phyloP scores from a whole-genome alignment of 2,329 filamentous ascomycete species.

The Berkeleyomyces rouxiae region DNA sequence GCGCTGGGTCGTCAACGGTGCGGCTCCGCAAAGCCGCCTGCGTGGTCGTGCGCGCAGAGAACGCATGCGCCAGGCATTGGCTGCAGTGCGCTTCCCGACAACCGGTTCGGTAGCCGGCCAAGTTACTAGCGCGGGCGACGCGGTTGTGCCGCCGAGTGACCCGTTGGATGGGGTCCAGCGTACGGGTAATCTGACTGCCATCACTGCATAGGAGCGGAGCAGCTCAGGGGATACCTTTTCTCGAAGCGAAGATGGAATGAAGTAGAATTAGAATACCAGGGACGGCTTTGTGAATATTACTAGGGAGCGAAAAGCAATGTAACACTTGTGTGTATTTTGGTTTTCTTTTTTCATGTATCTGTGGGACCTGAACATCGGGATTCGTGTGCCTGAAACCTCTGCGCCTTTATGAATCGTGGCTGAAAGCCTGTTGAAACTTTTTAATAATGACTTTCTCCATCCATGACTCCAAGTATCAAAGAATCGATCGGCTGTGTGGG shows the following conservation, averaged over 20 bases:
- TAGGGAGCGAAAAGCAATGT: no score
- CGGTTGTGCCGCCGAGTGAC: neutral
- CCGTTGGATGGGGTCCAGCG: slow-evolving; percentile 21
- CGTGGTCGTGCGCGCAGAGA: slow-evolving; percentile 39
- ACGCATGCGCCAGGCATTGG: slow-evolving; percentile 39
- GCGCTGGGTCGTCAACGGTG: slow-evolving; percentile 70
- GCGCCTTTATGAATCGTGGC: no score
- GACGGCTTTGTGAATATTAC: no score
- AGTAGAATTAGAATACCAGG: no score
- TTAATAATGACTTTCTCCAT: no score
- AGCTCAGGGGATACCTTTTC: slow-evolving; percentile 9
- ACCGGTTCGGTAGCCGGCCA: neutral
- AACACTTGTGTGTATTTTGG: no score
- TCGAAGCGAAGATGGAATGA: neutral
- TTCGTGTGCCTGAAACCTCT: no score
- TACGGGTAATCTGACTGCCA: slow-evolving; percentile 9
- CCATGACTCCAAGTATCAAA: neutral
- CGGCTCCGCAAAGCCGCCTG: slow-evolving; percentile 37
- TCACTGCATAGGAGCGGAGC: slow-evolving; percentile 17
- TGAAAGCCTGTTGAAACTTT: no score
- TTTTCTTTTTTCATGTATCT: no score
- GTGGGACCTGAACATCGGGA: no score
- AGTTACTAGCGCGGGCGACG: neutral
- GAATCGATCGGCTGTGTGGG: neutral
- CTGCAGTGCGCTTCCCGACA: slow-evolving; percentile 25